phyloP scores from a whole-genome alignment of 495 filamentous ascomycete species.

The Penicillium longicatenatum region DNA sequence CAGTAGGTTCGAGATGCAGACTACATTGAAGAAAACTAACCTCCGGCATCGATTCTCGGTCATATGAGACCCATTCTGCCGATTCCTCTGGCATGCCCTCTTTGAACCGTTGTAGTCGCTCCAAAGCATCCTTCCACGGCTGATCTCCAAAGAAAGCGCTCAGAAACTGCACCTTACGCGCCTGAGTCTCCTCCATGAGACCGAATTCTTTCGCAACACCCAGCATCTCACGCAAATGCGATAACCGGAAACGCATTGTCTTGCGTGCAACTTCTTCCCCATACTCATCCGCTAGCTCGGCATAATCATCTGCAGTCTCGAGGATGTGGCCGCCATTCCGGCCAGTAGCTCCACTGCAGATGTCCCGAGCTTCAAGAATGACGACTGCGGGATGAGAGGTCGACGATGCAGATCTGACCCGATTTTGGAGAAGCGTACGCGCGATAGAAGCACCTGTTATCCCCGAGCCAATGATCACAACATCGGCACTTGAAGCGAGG shows the following conservation, averaged over 20 bases:
- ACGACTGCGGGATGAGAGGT: slow-evolving; percentile 48
- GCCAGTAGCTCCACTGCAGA: slow-evolving; percentile 81
- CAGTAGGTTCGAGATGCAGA: neutral
- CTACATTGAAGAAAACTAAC: slow-evolving; percentile 12
- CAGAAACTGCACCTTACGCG: slow-evolving; percentile 36
- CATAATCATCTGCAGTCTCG: slow-evolving; percentile 31
- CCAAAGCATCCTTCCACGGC: slow-evolving; percentile 26
- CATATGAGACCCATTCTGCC: slow-evolving; percentile 31
- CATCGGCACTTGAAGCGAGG: slow-evolving; percentile 59
- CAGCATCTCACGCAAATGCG: slow-evolving; percentile 36
- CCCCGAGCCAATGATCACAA: slow-evolving; percentile 73
- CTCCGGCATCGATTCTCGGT: slow-evolving; percentile 25
- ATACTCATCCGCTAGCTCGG: slow-evolving; percentile 24
- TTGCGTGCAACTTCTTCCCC: slow-evolving; percentile 31
- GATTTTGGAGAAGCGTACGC: slow-evolving; percentile 54
- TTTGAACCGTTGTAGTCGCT: slow-evolving; percentile 28
- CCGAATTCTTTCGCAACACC: slow-evolving; percentile 33
- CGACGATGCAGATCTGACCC: slow-evolving; percentile 25
- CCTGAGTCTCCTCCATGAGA: slow-evolving; percentile 25
- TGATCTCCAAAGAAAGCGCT: slow-evolving; percentile 33
- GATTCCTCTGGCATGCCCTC: slow-evolving; percentile 34
- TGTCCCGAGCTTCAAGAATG: slow-evolving; percentile 78
- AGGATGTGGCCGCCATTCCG: slow-evolving; percentile 51
- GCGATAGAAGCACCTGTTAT: slow-evolving; percentile 72
- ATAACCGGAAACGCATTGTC: slow-evolving; percentile 30